Conservation (phyloP, 305 asterid genomes). For the Plantago lanceolata region DNA sequence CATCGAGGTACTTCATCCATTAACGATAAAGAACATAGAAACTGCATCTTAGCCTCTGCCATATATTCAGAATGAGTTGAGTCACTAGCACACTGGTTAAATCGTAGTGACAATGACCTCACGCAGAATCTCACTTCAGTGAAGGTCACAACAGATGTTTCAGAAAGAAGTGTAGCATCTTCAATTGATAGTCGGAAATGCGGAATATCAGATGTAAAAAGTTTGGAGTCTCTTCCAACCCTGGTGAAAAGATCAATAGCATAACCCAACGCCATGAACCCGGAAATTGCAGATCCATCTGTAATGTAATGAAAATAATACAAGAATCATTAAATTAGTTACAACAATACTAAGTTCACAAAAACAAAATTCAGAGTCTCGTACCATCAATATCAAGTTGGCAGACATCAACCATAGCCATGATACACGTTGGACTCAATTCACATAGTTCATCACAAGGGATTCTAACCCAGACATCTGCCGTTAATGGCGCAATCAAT, state of each 20-base stretch:
- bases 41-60: slow-evolving; percentile 64
- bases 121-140: slow-evolving; percentile 54
- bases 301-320: slow-evolving; percentile 31
- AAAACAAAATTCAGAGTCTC: slow-evolving; percentile 18
- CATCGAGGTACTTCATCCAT: slow-evolving; percentile 37
- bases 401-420: slow-evolving; percentile 57
- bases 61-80: slow-evolving; percentile 51
- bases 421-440: slow-evolving; percentile 52
- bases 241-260: slow-evolving; percentile 61
- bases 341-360: slow-evolving; percentile 8
- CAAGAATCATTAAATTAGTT: slow-evolving; percentile 17
- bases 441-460: slow-evolving; percentile 45
- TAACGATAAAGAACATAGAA: slow-evolving; percentile 55
- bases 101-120: slow-evolving; percentile 52
- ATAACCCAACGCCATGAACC: slow-evolving; percentile 54
- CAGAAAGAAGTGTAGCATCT: slow-evolving; percentile 32
- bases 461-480: slow-evolving; percentile 83
- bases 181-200: slow-evolving; percentile 49
- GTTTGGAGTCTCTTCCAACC: slow-evolving; percentile 47
- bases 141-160: slow-evolving; percentile 35
- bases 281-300: slow-evolving; percentile 51
- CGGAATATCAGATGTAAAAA: slow-evolving; percentile 47
- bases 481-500: slow-evolving; percentile 58
- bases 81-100: slow-evolving; percentile 43
- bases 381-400: slow-evolving; percentile 66